Evolutionary conservation across 148 eudicot species (phyloP).

Genomic region (Silene conica): DNA sequence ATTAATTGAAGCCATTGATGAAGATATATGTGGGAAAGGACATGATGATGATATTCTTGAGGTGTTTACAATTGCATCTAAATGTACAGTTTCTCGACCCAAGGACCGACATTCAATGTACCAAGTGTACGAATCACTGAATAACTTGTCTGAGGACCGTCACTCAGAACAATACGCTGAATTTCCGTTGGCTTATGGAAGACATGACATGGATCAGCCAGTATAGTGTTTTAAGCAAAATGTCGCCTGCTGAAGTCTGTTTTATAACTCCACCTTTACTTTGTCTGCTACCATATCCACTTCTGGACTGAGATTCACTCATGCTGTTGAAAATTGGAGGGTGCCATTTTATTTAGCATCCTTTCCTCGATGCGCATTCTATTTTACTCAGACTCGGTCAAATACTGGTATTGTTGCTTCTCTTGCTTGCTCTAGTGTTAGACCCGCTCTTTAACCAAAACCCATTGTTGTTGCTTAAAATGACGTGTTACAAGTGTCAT

Average conservation of each 20-base stretch:
- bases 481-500: too few relatives aligned
- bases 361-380: too few relatives aligned
- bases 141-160: constrained; percentile 49
- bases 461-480: too few relatives aligned
- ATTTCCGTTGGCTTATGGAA: constrained; percentile 61
- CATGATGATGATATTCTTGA: constrained; percentile 63
- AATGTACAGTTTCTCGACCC: constrained; percentile 56
- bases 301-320: too few relatives aligned
- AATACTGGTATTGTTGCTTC: too few relatives aligned
- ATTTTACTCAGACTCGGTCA: too few relatives aligned
- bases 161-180: constrained; percentile 65
- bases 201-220: constrained; percentile 33
- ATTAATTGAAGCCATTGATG: constrained; percentile 60
- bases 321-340: too few relatives aligned
- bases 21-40: constrained; percentile 52
- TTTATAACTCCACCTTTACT: not conserved
- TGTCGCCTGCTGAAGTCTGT: not conserved
- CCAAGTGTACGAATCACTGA: constrained; percentile 64
- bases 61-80: constrained; percentile 58
- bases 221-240: constrained; percentile 13
- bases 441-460: too few relatives aligned
- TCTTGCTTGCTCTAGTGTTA: too few relatives aligned
- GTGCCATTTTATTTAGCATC: too few relatives aligned
- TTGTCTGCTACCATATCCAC: not conserved
- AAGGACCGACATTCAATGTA: constrained; percentile 75